Percentiles rank a stretch among this genome's conserved stretches.
Conservation (phyloP, 306 rosid genomes). For the Sicyos edulis region DNA sequence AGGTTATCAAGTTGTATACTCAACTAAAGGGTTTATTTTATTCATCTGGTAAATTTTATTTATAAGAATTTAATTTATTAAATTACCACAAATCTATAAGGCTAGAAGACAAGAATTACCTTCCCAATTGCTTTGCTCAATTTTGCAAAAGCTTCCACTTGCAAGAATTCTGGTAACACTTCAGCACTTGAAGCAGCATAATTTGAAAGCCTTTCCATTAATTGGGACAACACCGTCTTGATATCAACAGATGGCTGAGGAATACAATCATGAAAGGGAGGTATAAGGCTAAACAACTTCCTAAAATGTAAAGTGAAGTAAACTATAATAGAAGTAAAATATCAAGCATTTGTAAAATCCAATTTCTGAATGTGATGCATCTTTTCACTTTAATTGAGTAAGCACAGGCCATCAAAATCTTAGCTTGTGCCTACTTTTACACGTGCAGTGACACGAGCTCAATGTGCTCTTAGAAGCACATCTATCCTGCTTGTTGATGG, state of each 20-base stretch:
- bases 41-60: background rate
- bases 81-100: constrained; percentile 9
- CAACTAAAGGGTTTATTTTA: background rate
- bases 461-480: background rate
- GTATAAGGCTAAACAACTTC: constrained; percentile 16
- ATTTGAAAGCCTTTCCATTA: constrained; percentile 95
- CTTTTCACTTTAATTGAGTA: background rate
- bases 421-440: background rate
- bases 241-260: constrained; percentile 84
- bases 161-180: constrained; percentile 94
- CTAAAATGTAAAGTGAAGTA: background rate
- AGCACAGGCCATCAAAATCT: constrained; percentile 7
- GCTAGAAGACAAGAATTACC: constrained; percentile 41
- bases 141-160: constrained; percentile 98
- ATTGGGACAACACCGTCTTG: constrained; percentile 90
- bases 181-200: constrained; percentile 96
- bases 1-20: background rate
- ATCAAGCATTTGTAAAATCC: background rate
- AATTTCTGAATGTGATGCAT: background rate
- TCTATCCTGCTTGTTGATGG: background rate
- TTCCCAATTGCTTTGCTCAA: constrained; percentile 89
- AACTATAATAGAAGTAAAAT: background rate
- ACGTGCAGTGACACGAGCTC: constrained; percentile 2
- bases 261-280: constrained; percentile 14
- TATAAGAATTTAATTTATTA: background rate